Conservation (phyloP, 345 rosid species). For the rapeseed (Brassica napus) region Da-Ae NC_063442.1:43883001-43883500, state of each 20-base stretch:
- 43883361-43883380: not conserved
- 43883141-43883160: not conserved
- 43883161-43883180: not conserved
- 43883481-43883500: constrained; percentile 84
- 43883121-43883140: constrained; percentile 17
- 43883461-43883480: constrained; percentile 77
- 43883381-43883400: constrained; percentile 41
- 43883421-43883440: constrained; percentile 88
- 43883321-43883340: constrained; percentile 16
- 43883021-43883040: constrained; percentile 71
- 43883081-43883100: constrained; percentile 81
- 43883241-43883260: constrained; percentile 88
- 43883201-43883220: constrained; percentile 66
- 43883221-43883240: constrained; percentile 92
- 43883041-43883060: constrained; percentile 90
- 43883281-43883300: constrained; percentile 84
- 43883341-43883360: not conserved
- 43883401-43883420: constrained; percentile 84
- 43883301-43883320: constrained; percentile 74
- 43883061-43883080: constrained; percentile 94
- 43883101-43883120: constrained; percentile 72
- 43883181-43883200: constrained; percentile 15
- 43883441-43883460: constrained; percentile 81
- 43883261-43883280: constrained; percentile 97
- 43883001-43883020: not conserved